Evolutionary conservation across 495 filamentous ascomycete genomes (phyloP).

Genomic region (Mytilinidion resinicola): DNA sequence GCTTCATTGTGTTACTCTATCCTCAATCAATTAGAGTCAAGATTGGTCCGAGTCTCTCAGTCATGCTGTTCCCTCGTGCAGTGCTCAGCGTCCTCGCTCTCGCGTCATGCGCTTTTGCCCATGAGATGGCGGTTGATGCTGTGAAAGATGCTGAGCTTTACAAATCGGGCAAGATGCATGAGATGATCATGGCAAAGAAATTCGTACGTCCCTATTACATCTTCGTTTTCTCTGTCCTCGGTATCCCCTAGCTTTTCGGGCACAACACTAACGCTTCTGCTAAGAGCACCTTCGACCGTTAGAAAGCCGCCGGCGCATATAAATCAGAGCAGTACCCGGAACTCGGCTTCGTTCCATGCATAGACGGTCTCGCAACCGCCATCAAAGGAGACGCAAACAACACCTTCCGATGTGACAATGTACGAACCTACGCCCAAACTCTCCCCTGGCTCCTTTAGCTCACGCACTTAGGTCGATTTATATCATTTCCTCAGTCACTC

Average conservation of each 20-base stretch:
- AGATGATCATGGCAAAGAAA: neutral
- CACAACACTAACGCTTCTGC: no score
- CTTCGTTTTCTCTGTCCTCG: no score
- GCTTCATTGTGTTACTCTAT: no score
- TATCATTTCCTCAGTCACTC: slow-evolving; percentile 50
- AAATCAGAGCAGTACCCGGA: slow-evolving; percentile 17
- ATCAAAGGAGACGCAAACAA: slow-evolving; percentile 40
- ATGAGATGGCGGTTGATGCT: neutral
- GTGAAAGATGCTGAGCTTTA: neutral
- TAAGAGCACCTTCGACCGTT: slow-evolving; percentile 1
- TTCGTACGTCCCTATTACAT: no score
- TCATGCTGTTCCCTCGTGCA: no score
- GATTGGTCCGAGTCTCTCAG: no score
- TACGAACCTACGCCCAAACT: neutral
- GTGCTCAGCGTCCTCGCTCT: no score
- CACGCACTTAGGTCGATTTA: slow-evolving; percentile 40
- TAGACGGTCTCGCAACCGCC: slow-evolving; percentile 40
- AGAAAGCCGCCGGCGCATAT: slow-evolving; percentile 11
- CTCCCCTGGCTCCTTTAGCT: neutral
- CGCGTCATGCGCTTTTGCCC: neutral
- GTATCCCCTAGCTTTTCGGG: no score
- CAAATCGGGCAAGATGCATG: neutral
- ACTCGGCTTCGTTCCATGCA: slow-evolving; percentile 33
- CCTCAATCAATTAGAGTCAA: no score
- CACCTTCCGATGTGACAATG: slow-evolving; percentile 47